A percentile compares a stretch with the other conserved stretches of the same genome.
phyloP scores from a whole-genome alignment of 495 filamentous ascomycete genomes.

The Neurospora cerealis region DNA sequence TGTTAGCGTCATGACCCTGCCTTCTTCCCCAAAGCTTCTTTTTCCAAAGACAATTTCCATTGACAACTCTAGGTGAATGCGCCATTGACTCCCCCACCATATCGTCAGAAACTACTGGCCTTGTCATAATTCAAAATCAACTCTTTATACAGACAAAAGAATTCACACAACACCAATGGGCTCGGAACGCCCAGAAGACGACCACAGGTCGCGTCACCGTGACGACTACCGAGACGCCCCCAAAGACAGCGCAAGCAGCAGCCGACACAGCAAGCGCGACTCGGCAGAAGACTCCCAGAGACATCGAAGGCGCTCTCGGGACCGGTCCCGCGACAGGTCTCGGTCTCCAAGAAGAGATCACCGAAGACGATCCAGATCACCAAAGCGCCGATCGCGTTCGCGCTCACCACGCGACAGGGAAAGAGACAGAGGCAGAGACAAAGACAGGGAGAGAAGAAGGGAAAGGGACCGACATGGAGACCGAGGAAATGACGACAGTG shows the following conservation, averaged over 20 bases:
- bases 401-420: constrained; percentile 4
- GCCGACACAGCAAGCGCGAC: constrained; percentile 3
- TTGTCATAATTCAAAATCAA: background rate
- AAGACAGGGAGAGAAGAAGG: constrained; percentile 6
- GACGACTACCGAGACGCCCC: constrained; percentile 5
- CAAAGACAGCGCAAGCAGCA: background rate
- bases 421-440: constrained; percentile 7
- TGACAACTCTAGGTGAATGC: background rate
- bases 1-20: background rate
- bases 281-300: constrained; percentile 12
- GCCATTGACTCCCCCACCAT: background rate
- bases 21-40: background rate
- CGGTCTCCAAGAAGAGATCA: constrained; percentile 20
- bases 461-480: constrained; percentile 1
- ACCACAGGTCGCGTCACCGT: constrained; percentile 10
- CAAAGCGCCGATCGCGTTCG: constrained; percentile 25
- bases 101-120: too few relatives aligned
- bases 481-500: constrained; percentile 3
- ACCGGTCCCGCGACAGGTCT: constrained; percentile 10
- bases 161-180: constrained; percentile 9
- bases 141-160: background rate
- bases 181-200: constrained; percentile 4
- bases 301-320: constrained; percentile 10
- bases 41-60: background rate
- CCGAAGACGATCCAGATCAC: constrained; percentile 28